phyloP scores from a whole-genome alignment of 2,329 filamentous ascomycete species.

The Talaromyces funiculosus region DNA sequence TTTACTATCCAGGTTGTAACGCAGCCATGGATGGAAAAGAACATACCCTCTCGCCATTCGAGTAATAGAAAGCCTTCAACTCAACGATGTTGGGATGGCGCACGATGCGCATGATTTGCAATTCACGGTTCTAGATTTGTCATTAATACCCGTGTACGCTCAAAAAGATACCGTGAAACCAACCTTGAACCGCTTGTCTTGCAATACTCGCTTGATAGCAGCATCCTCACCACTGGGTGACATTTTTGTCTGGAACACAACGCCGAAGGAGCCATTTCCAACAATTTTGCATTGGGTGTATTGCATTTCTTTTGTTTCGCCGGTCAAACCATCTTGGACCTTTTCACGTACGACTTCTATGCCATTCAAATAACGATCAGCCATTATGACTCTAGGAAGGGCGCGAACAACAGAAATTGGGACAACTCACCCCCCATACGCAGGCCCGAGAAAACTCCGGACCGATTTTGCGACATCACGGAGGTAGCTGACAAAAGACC shows the following conservation, averaged over 20 bases:
- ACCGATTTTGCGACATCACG: slow-evolving; percentile 83
- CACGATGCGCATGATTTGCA: slow-evolving; percentile 99
- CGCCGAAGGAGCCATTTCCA: slow-evolving; percentile 96
- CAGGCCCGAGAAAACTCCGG: slow-evolving; percentile 79
- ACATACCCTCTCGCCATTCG: slow-evolving; percentile 91
- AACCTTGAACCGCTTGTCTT: slow-evolving; percentile 99
- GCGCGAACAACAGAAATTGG: slow-evolving; percentile 12
- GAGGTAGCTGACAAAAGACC: slow-evolving; percentile 22
- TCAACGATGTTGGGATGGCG: slow-evolving; percentile 98
- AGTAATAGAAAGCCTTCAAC: slow-evolving; percentile 99
- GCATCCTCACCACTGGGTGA: slow-evolving; percentile 97
- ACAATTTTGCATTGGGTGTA: slow-evolving; percentile 99
- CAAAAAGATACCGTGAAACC: slow-evolving; percentile 15
- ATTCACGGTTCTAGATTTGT: slow-evolving; percentile 75
- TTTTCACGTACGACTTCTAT: slow-evolving; percentile 96
- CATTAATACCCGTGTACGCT: slow-evolving; percentile 24
- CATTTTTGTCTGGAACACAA: slow-evolving; percentile 98
- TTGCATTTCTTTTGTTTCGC: slow-evolving; percentile 92
- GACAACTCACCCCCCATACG: slow-evolving; percentile 88
- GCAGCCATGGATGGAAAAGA: neutral
- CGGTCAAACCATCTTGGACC: slow-evolving; percentile 95
- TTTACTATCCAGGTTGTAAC: neutral
- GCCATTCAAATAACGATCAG: slow-evolving; percentile 14
- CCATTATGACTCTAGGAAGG: neutral
- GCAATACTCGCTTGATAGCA: slow-evolving; percentile 96